Evolutionary conservation across 2,329 filamentous ascomycete genomes (phyloP).

Genomic region (Diaporthe capsici): DNA sequence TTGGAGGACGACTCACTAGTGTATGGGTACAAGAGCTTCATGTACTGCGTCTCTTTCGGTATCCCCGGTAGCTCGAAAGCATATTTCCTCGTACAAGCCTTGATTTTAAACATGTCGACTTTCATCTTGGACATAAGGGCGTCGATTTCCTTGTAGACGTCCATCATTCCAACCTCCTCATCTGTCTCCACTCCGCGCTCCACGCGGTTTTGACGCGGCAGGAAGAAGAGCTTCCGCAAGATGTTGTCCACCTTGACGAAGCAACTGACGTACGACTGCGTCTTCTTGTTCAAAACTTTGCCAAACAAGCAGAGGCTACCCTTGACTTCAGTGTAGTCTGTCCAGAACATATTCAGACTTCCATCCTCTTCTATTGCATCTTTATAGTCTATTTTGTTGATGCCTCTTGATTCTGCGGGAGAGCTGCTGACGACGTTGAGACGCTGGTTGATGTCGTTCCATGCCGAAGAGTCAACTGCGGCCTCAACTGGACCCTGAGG

Average conservation of each 20-base stretch:
- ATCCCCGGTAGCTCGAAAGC: slow-evolving; percentile 92
- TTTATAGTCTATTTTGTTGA: slow-evolving; percentile 86
- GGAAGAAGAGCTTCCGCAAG: slow-evolving; percentile 90
- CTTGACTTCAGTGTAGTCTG: slow-evolving; percentile 93
- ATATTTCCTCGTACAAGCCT: slow-evolving; percentile 90
- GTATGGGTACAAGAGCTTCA: slow-evolving; percentile 97
- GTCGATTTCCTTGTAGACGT: slow-evolving; percentile 93
- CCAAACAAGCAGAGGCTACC: slow-evolving; percentile 95
- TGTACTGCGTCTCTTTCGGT: slow-evolving; percentile 89
- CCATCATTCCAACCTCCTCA: slow-evolving; percentile 86
- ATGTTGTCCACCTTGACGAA: slow-evolving; percentile 98
- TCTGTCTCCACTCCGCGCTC: slow-evolving; percentile 75
- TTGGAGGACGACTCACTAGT: slow-evolving; percentile 68
- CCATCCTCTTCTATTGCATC: slow-evolving; percentile 96
- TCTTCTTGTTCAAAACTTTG: slow-evolving; percentile 93
- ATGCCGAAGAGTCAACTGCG: slow-evolving; percentile 83
- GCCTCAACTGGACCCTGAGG: slow-evolving; percentile 67
- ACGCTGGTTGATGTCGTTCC: slow-evolving; percentile 89
- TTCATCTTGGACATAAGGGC: slow-evolving; percentile 88
- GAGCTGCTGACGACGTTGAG: slow-evolving; percentile 88
- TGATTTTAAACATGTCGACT: slow-evolving; percentile 94
- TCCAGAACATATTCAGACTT: slow-evolving; percentile 95
- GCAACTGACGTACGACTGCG: slow-evolving; percentile 84
- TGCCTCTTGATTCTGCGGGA: slow-evolving; percentile 69
- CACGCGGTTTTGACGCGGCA: slow-evolving; percentile 78